Base-by-base conservation (phyloP, 192 early-diverging fungal species). In the Podila epicladia region DNA sequence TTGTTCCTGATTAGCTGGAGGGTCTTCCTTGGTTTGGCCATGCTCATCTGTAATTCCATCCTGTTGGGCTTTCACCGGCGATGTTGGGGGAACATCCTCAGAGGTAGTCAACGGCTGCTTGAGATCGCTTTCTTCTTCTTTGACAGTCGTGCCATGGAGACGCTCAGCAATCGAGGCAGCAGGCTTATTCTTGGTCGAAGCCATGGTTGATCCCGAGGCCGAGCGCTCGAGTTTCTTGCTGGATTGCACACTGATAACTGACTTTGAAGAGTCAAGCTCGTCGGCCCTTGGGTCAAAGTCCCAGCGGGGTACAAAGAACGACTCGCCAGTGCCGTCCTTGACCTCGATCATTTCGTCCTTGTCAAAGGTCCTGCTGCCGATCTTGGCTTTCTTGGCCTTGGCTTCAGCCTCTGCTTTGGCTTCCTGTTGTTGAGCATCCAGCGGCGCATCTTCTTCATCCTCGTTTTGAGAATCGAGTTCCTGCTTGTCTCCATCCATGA, bases 271-370 rank as follows among this genome's bases (percentile, higher is more conserved):
- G n/a, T 49, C 67, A 32, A 80, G 49, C 62, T 80, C 77, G 24
- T 80, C 71, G 5, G 77, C 77, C 17, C 77, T 49, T 31, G 77
- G 77, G 37, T 80, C 77, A 5, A 80, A 28, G 32, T 80, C 71
- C 77, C 77, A 80, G 22, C 77, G 77, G 59, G 77, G 77, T 5
- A 80, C 64, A 69, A 80, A 80, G 62, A 80, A 80, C 8, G 77
- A 80, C 31, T 80, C 77, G 9, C 77, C 77, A 24, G 70, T 69
- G 6, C 77, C 77, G 37, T 80, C 77, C 32, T 80, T 80, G 5
- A 80, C 77, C 31, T 80, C 77, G 26, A 80, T 80, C 77, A 80
- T 80, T 57, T 80, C 77, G 28, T 80, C 77, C 67, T 80, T 80
- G 64, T 80, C 77, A 59, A 80, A 80, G 1, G 77, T 80, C 28